phyloP scores from a whole-genome alignment of 1,284 basidiomycete species.

The Pseudomicrostroma phylloplanum region DNA sequence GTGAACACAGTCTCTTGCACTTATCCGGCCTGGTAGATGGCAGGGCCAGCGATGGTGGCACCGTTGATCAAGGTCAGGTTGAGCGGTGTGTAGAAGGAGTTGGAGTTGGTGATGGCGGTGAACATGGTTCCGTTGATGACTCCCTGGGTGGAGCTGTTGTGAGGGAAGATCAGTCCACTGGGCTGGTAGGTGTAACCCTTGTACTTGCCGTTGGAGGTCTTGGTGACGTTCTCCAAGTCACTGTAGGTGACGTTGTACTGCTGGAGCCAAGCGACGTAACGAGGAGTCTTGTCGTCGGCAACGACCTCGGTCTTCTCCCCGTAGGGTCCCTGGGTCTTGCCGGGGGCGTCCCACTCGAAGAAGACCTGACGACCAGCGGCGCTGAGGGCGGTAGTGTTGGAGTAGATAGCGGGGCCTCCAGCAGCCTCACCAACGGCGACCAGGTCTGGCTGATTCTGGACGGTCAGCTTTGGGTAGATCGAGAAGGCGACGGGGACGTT shows the following conservation, averaged over 20 bases:
- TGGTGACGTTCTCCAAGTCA: slow-evolving; percentile 28
- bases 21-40: slow-evolving; percentile 36
- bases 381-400: slow-evolving; percentile 33
- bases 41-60: slow-evolving; percentile 32
- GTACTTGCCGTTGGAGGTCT: slow-evolving; percentile 7
- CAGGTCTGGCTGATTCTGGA: slow-evolving; percentile 28
- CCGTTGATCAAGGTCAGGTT: slow-evolving; percentile 32
- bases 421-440: slow-evolving; percentile 16
- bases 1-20: background rate
- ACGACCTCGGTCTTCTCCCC: slow-evolving; percentile 20
- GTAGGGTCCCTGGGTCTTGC: slow-evolving; percentile 32
- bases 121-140: slow-evolving; percentile 34
- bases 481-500: slow-evolving; percentile 30
- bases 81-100: slow-evolving; percentile 25
- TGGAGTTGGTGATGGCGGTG: slow-evolving; percentile 24
- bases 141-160: slow-evolving; percentile 13
- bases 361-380: slow-evolving; percentile 22
- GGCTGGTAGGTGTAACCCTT: slow-evolving; percentile 33
- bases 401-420: slow-evolving; percentile 28
- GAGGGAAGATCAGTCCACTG: slow-evolving; percentile 19
- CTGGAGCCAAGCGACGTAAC: slow-evolving; percentile 31
- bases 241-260: slow-evolving; percentile 38
- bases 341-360: slow-evolving; percentile 29
- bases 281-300: slow-evolving; percentile 23
- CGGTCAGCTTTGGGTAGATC: slow-evolving; percentile 34